A percentile compares a stretch with the other conserved stretches of the same genome.
phyloP scores from a whole-genome alignment of 345 rosid species.

The Turritis glabra region DNA sequence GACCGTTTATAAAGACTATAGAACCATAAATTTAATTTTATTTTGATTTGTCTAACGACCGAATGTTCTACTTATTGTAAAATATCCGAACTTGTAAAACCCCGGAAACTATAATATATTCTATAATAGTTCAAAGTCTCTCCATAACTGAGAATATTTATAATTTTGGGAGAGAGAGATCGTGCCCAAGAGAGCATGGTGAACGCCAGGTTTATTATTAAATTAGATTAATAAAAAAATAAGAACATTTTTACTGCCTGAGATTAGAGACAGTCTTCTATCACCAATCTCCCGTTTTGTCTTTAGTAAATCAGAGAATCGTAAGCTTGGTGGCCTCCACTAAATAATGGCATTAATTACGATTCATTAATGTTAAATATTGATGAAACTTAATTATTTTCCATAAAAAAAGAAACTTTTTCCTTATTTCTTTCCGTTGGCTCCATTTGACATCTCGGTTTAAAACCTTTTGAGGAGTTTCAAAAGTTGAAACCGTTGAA shows the following conservation, averaged over 20 bases:
- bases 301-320: no score
- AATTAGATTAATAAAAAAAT: background rate
- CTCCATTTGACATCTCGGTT: no score
- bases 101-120: background rate
- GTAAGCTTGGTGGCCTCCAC: no score
- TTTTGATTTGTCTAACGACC: background rate
- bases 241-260: no score
- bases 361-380: background rate
- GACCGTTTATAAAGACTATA: background rate
- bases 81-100: background rate
- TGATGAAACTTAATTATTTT: no score
- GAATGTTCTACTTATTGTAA: background rate
- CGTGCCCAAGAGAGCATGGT: constrained; percentile 29
- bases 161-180: background rate
- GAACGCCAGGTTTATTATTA: background rate
- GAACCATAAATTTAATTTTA: background rate
- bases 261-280: no score
- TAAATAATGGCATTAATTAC: constrained; percentile 21
- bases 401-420: no score
- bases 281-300: no score
- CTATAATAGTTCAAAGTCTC: background rate
- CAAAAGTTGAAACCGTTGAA: no score
- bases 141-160: background rate
- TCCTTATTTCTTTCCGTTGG: no score
- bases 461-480: no score